Conservation (phyloP, 108 stramenopile species). For the Stephanodiscus triporus region DNA sequence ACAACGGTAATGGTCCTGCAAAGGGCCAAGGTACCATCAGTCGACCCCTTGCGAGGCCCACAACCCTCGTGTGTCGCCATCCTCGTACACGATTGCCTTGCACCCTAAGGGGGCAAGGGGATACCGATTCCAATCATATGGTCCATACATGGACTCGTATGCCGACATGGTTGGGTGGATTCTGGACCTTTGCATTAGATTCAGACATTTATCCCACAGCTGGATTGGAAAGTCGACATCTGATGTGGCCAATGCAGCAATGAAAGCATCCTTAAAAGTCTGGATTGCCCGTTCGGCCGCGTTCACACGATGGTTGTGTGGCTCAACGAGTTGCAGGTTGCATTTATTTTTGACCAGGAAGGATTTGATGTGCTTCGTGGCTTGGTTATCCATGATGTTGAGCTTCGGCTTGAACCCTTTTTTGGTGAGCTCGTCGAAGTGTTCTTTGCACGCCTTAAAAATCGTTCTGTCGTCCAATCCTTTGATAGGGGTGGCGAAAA, state of each 20-base stretch:
- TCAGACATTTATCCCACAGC: constrained; percentile 40
- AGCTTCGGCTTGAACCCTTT: background rate
- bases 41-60: background rate
- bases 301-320: constrained; percentile 33
- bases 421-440: background rate
- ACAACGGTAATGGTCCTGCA: background rate
- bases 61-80: background rate
- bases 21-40: background rate
- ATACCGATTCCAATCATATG: background rate
- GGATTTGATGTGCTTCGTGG: background rate
- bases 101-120: background rate
- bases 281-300: constrained; percentile 52
- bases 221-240: constrained; percentile 42
- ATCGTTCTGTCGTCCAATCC: background rate
- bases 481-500: background rate
- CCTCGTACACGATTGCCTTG: background rate
- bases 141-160: background rate
- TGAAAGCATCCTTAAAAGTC: constrained; percentile 51
- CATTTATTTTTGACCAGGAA: background rate
- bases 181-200: constrained; percentile 7
- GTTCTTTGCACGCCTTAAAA: background rate
- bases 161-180: background rate
- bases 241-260: constrained; percentile 31
- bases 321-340: background rate
- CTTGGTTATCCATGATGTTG: background rate